Evolutionary conservation across 306 rosid genomes (phyloP), one percentile per base, ranked within the genome.

Genomic region (Glycine soja): DNA sequence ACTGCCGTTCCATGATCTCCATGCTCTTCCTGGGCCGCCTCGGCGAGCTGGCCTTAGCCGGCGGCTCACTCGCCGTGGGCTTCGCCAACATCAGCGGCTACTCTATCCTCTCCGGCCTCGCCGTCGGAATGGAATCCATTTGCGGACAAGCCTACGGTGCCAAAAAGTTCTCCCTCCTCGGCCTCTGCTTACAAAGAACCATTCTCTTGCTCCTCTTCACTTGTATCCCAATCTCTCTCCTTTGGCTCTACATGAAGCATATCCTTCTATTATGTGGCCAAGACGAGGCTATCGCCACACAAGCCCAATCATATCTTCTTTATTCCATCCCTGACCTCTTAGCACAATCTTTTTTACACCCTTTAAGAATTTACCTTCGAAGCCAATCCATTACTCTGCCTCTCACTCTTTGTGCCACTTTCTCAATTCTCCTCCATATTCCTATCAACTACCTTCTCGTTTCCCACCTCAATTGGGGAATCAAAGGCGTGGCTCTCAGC

Each of bases 121-220:
- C 99, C 6, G 88, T 88, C 9, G 99, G 98, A 32, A 95, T 95
- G 97, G 99, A 93, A 56, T 97, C 99, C 13, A 91, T 95, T 75
- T 95, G 97, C 10, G 91, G 90, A 5, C 99, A 95, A 74, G 97
- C 99, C 73, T 95, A 87, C 47, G 99, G 99, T 5, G 97, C 98
- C 75, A 91, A 88, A 70, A 90, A 43, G 16, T 85, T 80, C 75
- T 68, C 88, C 57, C 89, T 95, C 0, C 89, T 95, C 0, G 99
- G 99, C 30, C 93, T 95, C 46, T 87, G 90, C 46, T 50, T 93
- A 10, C 99, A 95, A 56, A 88, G 95, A 70, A 90, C 95, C 8
- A 24, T 95, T 11, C 91, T 95, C 11, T 80, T 95, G 1, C 87
- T 95, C 11, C 46, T 79, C 51, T 47, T 87, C 2, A 75, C 89